phyloP scores from a whole-genome alignment of 2,329 filamentous ascomycete genomes.

The Tothia fuscella region DNA sequence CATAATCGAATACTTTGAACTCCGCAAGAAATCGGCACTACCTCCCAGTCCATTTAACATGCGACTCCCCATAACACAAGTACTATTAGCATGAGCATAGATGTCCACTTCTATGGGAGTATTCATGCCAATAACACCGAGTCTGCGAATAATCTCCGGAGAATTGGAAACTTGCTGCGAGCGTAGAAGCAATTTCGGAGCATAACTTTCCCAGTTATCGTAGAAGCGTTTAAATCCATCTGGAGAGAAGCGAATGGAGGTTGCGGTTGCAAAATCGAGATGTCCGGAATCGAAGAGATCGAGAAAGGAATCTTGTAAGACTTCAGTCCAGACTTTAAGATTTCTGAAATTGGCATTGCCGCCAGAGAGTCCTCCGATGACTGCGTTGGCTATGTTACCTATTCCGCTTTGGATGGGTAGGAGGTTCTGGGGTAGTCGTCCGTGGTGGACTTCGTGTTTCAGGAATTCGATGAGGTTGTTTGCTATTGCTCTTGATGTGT shows the following conservation, averaged over 20 bases:
- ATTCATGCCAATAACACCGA: slow-evolving; percentile 90
- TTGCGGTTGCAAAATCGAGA: slow-evolving; percentile 81
- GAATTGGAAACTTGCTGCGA: slow-evolving; percentile 83
- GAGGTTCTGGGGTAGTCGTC: slow-evolving; percentile 63
- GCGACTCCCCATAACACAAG: slow-evolving; percentile 76
- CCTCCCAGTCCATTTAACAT: slow-evolving; percentile 82
- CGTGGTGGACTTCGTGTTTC: slow-evolving; percentile 71
- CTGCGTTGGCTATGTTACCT: slow-evolving; percentile 87
- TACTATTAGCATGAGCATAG: slow-evolving; percentile 86
- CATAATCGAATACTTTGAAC: slow-evolving; percentile 80
- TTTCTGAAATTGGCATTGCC: slow-evolving; percentile 68
- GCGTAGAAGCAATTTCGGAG: slow-evolving; percentile 71
- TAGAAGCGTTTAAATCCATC: slow-evolving; percentile 89
- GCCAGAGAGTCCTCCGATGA: slow-evolving; percentile 66
- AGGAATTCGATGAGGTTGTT: slow-evolving; percentile 72
- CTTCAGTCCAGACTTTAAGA: slow-evolving; percentile 87
- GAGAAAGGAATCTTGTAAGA: slow-evolving; percentile 84
- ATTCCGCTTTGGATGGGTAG: slow-evolving; percentile 79
- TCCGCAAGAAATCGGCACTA: slow-evolving; percentile 69
- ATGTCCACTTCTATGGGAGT: slow-evolving; percentile 90
- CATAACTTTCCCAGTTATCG: slow-evolving; percentile 68
- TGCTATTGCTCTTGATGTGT: slow-evolving; percentile 59
- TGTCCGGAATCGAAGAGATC: slow-evolving; percentile 83
- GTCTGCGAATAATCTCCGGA: slow-evolving; percentile 76
- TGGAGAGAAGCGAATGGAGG: slow-evolving; percentile 80